A percentile compares a stretch with the other conserved stretches of the same genome.
phyloP scores from a whole-genome alignment of 257 asterid genomes.

The Avicennia marina region DNA sequence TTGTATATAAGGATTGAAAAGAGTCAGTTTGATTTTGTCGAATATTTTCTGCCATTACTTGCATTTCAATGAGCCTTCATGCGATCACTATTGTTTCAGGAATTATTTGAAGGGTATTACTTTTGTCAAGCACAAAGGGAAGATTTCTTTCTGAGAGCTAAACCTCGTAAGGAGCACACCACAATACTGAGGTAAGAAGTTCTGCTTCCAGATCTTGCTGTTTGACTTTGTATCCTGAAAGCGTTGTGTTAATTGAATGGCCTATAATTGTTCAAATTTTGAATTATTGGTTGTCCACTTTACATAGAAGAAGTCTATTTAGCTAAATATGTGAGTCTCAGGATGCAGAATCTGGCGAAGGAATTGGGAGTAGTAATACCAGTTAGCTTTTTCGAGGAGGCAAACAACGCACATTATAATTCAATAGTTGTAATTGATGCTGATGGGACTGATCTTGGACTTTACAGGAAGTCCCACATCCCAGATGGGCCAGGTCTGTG shows the following conservation, averaged over 20 bases:
- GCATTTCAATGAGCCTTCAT: neutral
- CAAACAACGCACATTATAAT: slow-evolving; percentile 95
- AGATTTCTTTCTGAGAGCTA: slow-evolving; percentile 76
- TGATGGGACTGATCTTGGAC: slow-evolving; percentile 93
- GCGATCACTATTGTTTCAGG: slow-evolving; percentile 46
- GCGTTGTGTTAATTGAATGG: neutral
- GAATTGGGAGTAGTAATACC: slow-evolving; percentile 93
- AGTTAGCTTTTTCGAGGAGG: slow-evolving; percentile 97
- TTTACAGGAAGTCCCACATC: slow-evolving; percentile 93
- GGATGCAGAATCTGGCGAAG: slow-evolving; percentile 93
- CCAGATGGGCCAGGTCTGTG: slow-evolving; percentile 97
- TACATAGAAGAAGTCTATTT: neutral
- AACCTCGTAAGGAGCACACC: slow-evolving; percentile 85
- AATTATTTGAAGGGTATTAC: slow-evolving; percentile 92
- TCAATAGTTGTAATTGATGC: slow-evolving; percentile 89
- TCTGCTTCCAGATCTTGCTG: slow-evolving; percentile 8
- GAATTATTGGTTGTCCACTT: neutral
- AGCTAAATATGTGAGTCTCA: slow-evolving; percentile 24
- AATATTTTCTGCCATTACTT: neutral
- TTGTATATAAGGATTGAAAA: slow-evolving; percentile 1
- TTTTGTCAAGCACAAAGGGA: slow-evolving; percentile 97
- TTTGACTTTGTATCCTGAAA: neutral
- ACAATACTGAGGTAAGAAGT: slow-evolving; percentile 61
- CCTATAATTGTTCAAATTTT: neutral
- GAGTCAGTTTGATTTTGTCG: neutral